Percentiles rank a stretch among this genome's conserved stretches.
Evolutionary conservation across 129 eudicot species (phyloP).

Genomic region (Flaveria robusta): DNA sequence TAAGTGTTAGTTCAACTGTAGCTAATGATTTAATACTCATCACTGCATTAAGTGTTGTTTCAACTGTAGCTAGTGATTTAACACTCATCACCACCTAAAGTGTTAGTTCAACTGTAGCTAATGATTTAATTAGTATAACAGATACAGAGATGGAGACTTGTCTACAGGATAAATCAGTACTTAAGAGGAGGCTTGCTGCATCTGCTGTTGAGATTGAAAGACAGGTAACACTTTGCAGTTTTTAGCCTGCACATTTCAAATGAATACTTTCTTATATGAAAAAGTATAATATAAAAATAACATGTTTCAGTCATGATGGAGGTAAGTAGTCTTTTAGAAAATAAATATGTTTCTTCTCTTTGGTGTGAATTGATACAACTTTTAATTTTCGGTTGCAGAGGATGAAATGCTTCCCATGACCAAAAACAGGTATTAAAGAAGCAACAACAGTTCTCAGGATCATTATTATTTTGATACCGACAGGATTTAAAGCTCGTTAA

Average conservation of each 20-base stretch:
- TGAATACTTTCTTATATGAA: constrained; percentile 1
- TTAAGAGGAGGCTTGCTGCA: constrained; percentile 83
- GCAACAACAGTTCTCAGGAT: constrained; percentile 18
- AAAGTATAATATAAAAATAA: not conserved
- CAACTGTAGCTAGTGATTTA: too few relatives aligned
- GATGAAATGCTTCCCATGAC: constrained; percentile 83
- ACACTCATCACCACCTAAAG: too few relatives aligned
- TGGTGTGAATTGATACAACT: constrained; percentile 7
- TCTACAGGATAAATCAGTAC: constrained; percentile 58
- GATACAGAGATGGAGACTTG: constrained; percentile 80
- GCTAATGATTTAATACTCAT: too few relatives aligned
- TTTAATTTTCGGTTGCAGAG: constrained; percentile 52
- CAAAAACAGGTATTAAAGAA: constrained; percentile 25
- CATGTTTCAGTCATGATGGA: constrained; percentile 19
- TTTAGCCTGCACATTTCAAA: constrained; percentile 1
- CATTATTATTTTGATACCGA: constrained; percentile 21
- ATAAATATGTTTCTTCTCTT: constrained; percentile 5
- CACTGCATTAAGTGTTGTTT: constrained; percentile 5
- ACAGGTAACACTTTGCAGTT: constrained; percentile 60
- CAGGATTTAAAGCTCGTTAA: constrained; percentile 14
- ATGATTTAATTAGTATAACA: constrained; percentile 33
- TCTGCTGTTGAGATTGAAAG: constrained; percentile 83
- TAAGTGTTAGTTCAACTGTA: not conserved
- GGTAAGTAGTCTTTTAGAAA: not conserved
- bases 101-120: not conserved